A percentile compares a stretch with the other conserved stretches of the same genome.
Evolutionary conservation across 805 yeast species (phyloP).

Genomic region (Suhomyces sp.): DNA sequence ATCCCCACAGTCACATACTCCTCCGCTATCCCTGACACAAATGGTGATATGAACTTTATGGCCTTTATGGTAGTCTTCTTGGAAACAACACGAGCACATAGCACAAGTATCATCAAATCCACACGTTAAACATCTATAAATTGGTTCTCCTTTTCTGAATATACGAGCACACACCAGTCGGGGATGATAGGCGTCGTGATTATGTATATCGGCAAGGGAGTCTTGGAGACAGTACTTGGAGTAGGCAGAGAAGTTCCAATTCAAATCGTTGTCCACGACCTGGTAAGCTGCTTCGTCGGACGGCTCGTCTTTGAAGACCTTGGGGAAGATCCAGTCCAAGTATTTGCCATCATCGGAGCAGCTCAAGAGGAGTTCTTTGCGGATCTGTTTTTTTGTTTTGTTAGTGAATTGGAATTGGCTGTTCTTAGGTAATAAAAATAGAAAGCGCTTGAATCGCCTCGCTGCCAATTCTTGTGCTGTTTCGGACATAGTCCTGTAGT

Average conservation of each 20-base stretch:
- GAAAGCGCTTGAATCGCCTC: conserved; percentile 23
- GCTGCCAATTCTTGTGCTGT: background rate
- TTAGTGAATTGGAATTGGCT: conserved; percentile 29
- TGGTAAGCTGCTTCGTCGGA: background rate
- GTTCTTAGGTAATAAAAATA: conserved; percentile 37
- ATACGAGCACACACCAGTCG: conserved; percentile 72
- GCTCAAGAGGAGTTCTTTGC: conserved; percentile 43
- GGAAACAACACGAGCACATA: conserved; percentile 72
- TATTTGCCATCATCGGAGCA: conserved; percentile 42
- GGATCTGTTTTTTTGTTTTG: conserved; percentile 27
- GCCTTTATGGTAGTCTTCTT: conserved; percentile 63
- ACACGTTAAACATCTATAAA: conserved; percentile 71
- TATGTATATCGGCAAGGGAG: conserved; percentile 18
- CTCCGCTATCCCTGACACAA: conserved; percentile 67
- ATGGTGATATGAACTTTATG: conserved; percentile 69
- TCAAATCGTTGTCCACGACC: conserved; percentile 21
- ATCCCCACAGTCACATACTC: conserved; percentile 89
- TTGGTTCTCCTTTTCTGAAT: conserved; percentile 76
- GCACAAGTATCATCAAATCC: conserved; percentile 84
- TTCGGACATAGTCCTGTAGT: background rate
- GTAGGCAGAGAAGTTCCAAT: conserved; percentile 34
- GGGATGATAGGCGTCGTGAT: conserved; percentile 46
- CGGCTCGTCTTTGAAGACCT: conserved; percentile 11
- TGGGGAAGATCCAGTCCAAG: conserved; percentile 39
- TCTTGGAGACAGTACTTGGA: conserved; percentile 17